Conservation (phyloP, 192 early-diverging fungal species). For the Entrophospora sp. region DNA sequence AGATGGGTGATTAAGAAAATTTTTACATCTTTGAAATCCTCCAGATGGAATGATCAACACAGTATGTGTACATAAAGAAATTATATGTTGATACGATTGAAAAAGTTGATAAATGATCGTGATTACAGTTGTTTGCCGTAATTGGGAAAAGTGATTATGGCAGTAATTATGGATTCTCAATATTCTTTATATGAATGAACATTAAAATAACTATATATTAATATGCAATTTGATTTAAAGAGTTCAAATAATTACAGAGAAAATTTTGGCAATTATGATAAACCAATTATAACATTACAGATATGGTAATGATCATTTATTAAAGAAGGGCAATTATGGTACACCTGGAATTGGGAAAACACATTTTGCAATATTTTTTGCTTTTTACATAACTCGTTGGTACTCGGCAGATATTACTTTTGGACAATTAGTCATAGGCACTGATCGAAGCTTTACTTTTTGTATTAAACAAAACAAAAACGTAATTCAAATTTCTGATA, state of each 20-base stretch:
- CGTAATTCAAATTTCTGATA: conserved; percentile 2
- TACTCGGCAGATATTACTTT: background rate
- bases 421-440: background rate
- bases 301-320: too few species aligned
- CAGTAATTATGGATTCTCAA: too few species aligned
- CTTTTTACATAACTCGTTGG: conserved; percentile 13
- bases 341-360: conserved; percentile 11
- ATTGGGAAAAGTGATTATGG: too few species aligned
- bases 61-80: conserved; percentile 9
- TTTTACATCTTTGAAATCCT: background rate
- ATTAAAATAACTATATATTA: background rate
- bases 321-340: too few species aligned
- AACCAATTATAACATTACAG: too few species aligned
- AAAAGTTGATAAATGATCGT: background rate
- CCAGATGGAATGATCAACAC: conserved; percentile 4
- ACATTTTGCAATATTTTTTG: conserved; percentile 2
- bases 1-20: background rate
- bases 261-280: too few species aligned
- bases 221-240: too few species aligned
- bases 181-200: too few species aligned
- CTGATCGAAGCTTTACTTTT: background rate
- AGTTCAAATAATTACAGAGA: too few species aligned
- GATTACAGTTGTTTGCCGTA: too few species aligned
- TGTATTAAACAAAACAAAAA: background rate
- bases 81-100: conserved; percentile 8